These are phyloP conservation scores for Balansia obtecta DNA, from an alignment of 2,329 filamentous ascomycete species.

Conservation along the genomic window DNA sequence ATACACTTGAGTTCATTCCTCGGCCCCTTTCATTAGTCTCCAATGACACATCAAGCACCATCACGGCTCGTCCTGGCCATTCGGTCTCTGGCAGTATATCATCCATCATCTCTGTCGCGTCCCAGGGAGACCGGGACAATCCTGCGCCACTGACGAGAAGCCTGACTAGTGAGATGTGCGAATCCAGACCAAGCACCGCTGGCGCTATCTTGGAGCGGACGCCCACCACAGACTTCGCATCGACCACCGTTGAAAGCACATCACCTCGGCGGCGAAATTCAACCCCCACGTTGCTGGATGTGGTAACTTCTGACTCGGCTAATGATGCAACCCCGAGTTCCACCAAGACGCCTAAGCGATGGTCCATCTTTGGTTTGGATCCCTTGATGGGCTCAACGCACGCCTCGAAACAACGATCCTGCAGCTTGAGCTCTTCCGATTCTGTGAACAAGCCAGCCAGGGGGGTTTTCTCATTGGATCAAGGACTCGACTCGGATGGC, in stretches of 20 bases:
- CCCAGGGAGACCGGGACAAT: constrained; percentile 28
- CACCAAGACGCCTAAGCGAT: constrained; percentile 41
- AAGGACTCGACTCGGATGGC: constrained; percentile 20
- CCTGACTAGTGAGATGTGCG: constrained; percentile 28
- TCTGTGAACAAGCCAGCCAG: constrained; percentile 18
- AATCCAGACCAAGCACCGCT: constrained; percentile 55
- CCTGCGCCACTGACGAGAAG: constrained; percentile 24
- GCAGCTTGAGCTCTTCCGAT: constrained; percentile 34
- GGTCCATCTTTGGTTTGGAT: constrained; percentile 52
- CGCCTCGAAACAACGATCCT: constrained; percentile 33
- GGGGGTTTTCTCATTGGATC: constrained; percentile 23
- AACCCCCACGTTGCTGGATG: constrained; percentile 38
- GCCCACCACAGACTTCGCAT: constrained; percentile 11
- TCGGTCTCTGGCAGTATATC: constrained; percentile 70
- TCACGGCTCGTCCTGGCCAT: constrained; percentile 57
- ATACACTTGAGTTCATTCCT: constrained; percentile 72
- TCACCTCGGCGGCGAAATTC: constrained; percentile 45
- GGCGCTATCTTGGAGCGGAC: constrained; percentile 52
- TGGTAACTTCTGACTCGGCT: constrained; percentile 23
- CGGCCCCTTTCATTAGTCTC: constrained; percentile 75
- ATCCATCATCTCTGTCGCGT: constrained; percentile 54
- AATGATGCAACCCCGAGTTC: constrained; percentile 32
- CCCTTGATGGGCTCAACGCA: constrained; percentile 33
- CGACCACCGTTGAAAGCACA: constrained; percentile 9
- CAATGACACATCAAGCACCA: constrained; percentile 69